Conservation (phyloP, 768 basidiomycete genomes). For the Tricholoma furcatifolium region DNA sequence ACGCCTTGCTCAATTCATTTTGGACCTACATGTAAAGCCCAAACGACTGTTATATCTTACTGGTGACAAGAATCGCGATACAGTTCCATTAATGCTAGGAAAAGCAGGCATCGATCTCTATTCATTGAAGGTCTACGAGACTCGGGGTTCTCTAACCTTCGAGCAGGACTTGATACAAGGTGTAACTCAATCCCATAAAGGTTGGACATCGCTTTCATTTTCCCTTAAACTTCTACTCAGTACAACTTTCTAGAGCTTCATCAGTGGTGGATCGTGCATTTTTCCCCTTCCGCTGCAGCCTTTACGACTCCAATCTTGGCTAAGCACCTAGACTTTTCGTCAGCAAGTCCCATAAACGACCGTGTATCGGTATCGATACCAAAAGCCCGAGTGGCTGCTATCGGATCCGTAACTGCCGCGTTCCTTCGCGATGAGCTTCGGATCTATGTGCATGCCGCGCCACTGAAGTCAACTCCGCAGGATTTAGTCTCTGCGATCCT, state of each 20-base stretch:
- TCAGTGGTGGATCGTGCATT: constrained; percentile 71
- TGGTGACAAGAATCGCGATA: constrained; percentile 85
- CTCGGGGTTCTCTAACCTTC: constrained; percentile 55
- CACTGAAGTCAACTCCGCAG: constrained; percentile 57
- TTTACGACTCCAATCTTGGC: constrained; percentile 52
- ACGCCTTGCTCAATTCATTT: constrained; percentile 63
- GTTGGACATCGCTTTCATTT: constrained; percentile 10
- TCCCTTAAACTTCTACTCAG: constrained; percentile 3
- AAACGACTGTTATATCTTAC: constrained; percentile 67
- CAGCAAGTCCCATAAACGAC: neutral
- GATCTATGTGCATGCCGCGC: constrained; percentile 52
- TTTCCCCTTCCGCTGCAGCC: constrained; percentile 71
- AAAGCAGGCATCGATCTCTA: constrained; percentile 44
- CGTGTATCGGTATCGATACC: neutral
- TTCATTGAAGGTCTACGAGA: constrained; percentile 68
- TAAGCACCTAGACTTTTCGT: constrained; percentile 41
- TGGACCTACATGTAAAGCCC: constrained; percentile 30
- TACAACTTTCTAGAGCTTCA: constrained; percentile 14
- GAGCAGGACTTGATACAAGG: constrained; percentile 37
- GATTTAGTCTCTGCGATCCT: constrained; percentile 38
- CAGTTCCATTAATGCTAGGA: constrained; percentile 49
- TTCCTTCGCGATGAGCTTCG: constrained; percentile 46
- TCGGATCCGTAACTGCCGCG: constrained; percentile 64
- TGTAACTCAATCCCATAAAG: constrained; percentile 24
- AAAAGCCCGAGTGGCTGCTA: constrained; percentile 33